Conservation (phyloP, 2,329 filamentous ascomycete genomes). For the Blastomyces emzantsi region DNA sequence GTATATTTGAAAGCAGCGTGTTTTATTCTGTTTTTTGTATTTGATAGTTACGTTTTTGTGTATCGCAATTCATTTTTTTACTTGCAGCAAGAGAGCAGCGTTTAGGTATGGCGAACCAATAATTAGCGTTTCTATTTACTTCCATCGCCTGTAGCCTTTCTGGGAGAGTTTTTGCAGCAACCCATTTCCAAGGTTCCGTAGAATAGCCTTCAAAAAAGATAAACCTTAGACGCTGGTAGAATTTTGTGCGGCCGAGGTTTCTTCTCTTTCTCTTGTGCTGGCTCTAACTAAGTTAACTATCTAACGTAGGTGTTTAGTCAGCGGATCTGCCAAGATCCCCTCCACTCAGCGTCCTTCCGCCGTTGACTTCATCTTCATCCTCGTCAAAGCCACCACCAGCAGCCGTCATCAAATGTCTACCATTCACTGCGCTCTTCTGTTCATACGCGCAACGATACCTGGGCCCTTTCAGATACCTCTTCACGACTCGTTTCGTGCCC, state of each 20-base stretch:
- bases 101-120: too few species aligned
- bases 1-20: not conserved
- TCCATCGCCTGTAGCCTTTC: not conserved
- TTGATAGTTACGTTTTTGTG: not conserved
- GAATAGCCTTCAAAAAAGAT: too few species aligned
- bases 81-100: not conserved
- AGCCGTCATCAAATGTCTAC: constrained; percentile 3
- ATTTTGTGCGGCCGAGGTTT: not conserved
- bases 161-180: not conserved
- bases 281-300: too few species aligned
- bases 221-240: too few species aligned
- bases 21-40: not conserved
- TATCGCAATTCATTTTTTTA: not conserved
- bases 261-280: too few species aligned
- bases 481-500: constrained; percentile 12
- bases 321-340: not conserved
- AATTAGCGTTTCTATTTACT: not conserved
- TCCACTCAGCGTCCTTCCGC: not conserved
- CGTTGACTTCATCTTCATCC: not conserved
- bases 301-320: constrained; percentile 1
- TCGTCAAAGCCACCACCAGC: not conserved
- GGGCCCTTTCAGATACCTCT: constrained; percentile 3
- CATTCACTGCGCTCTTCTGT: not conserved
- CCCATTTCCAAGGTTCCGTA: too few species aligned
- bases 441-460: constrained; percentile 1